phyloP scores from a whole-genome alignment of 2,329 filamentous ascomycete genomes.

The Neurospora crassa region DNA sequence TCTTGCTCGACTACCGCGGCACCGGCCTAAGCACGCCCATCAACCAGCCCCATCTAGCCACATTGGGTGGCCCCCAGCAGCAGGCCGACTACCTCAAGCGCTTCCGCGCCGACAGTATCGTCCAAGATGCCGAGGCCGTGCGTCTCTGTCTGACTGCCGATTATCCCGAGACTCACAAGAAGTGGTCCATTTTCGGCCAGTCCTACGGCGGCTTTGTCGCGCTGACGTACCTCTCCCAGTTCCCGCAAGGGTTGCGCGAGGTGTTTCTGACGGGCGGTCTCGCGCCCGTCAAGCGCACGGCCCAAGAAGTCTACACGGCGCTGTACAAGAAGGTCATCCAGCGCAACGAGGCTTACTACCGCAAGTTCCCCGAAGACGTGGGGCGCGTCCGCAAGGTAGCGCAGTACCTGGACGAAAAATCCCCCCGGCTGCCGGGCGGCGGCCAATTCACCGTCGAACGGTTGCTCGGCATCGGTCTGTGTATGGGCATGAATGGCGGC shows the following conservation, averaged over 20 bases:
- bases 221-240: constrained; percentile 74
- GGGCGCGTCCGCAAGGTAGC: constrained; percentile 57
- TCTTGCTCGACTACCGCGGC: constrained; percentile 85
- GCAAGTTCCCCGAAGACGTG: constrained; percentile 76
- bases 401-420: constrained; percentile 49
- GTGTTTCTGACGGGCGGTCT: constrained; percentile 79
- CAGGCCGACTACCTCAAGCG: constrained; percentile 75
- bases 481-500: constrained; percentile 71
- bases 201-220: constrained; percentile 86
- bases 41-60: constrained; percentile 59
- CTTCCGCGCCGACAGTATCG: constrained; percentile 85
- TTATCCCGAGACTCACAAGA: constrained; percentile 58
- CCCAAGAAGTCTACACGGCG: constrained; percentile 66
- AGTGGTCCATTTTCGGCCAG: constrained; percentile 84
- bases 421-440: constrained; percentile 56
- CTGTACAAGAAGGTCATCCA: constrained; percentile 61
- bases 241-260: constrained; percentile 69
- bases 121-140: constrained; percentile 81
- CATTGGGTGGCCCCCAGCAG: constrained; percentile 51
- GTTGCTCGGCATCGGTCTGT: constrained; percentile 68
- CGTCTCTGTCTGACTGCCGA: constrained; percentile 62
- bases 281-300: constrained; percentile 60
- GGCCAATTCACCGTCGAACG: constrained; percentile 63
- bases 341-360: constrained; percentile 71
- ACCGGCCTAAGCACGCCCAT: constrained; percentile 79